These are phyloP conservation scores for Eimeria tenella DNA, from an alignment of 169 alveolate species.

Conservation along the genomic window DNA sequence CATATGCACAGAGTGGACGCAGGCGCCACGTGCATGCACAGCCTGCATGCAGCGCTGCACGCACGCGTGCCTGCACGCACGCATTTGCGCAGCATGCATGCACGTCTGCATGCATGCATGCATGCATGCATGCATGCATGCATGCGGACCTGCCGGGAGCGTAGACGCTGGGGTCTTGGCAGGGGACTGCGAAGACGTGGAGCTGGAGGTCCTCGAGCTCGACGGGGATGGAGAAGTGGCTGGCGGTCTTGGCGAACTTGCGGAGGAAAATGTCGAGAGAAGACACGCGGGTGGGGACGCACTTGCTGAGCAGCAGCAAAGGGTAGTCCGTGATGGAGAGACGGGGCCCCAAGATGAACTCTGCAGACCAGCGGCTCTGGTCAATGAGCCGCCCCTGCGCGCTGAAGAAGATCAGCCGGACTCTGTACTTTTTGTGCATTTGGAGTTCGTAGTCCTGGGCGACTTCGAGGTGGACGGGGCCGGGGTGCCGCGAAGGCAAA, in stretches of 20 bases:
- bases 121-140: not conserved
- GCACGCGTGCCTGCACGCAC: no score
- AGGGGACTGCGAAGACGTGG: conserved; percentile 79
- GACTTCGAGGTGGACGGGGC: conserved; percentile 52
- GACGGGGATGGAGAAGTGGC: conserved; percentile 83
- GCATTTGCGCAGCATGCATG: no score
- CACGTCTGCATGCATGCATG: not conserved
- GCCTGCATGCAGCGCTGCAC: no score
- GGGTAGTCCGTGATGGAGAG: conserved; percentile 81
- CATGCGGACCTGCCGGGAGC: not conserved
- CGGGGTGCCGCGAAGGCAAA: conserved; percentile 82
- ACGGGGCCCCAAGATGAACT: conserved; percentile 80
- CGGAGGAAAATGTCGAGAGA: conserved; percentile 82
- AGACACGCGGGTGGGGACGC: conserved; percentile 80
- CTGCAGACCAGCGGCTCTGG: conserved; percentile 82
- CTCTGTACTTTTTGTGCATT: conserved; percentile 27
- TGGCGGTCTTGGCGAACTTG: conserved; percentile 79
- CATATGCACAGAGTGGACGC: no score
- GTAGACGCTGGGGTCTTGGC: not conserved
- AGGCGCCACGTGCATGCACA: no score
- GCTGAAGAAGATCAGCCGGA: conserved; percentile 55
- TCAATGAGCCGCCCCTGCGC: conserved; percentile 50
- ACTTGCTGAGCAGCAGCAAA: conserved; percentile 75
- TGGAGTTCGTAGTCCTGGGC: conserved; percentile 55
- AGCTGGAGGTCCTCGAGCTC: conserved; percentile 79